phyloP scores from a whole-genome alignment of 148 eudicot genomes.

The Nepenthes mirabilis region DNA sequence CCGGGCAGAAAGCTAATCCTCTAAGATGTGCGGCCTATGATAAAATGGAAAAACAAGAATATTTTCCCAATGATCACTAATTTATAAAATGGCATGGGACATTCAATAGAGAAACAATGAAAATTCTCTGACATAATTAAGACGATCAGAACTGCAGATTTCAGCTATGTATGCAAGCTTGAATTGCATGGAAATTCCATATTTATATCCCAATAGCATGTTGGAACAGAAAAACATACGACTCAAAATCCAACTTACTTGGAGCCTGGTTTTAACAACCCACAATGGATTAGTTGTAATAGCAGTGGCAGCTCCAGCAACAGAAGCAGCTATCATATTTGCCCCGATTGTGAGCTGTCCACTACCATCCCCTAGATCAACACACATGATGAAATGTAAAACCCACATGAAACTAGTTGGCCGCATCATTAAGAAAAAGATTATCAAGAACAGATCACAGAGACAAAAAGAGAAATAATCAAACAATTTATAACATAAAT shows the following conservation, averaged over 20 bases:
- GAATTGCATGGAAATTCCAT: too few species aligned
- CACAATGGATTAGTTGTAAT: conserved; percentile 80
- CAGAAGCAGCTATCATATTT: conserved; percentile 88
- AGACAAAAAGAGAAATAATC: neutral
- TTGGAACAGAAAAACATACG: too few species aligned
- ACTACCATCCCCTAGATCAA: conserved; percentile 25
- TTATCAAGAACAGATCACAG: neutral
- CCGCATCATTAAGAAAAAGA: neutral
- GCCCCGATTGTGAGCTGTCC: conserved; percentile 65
- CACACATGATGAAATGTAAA: neutral
- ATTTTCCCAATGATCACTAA: too few species aligned
- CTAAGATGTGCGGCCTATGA: too few species aligned
- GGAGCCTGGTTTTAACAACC: conserved; percentile 98
- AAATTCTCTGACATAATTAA: too few species aligned
- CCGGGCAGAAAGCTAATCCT: too few species aligned
- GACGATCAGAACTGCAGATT: too few species aligned
- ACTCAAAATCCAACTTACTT: conserved; percentile 41
- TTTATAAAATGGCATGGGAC: too few species aligned
- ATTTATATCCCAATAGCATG: too few species aligned
- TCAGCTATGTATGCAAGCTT: too few species aligned
- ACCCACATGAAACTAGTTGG: neutral
- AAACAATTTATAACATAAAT: neutral
- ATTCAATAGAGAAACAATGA: too few species aligned
- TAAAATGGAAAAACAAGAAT: too few species aligned
- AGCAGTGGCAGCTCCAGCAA: conserved; percentile 90